Percentiles rank a stretch among this genome's conserved stretches.
These are phyloP conservation scores for Mycena haematopus DNA, from an alignment of 768 basidiomycete species.

Conservation along the genomic window DNA sequence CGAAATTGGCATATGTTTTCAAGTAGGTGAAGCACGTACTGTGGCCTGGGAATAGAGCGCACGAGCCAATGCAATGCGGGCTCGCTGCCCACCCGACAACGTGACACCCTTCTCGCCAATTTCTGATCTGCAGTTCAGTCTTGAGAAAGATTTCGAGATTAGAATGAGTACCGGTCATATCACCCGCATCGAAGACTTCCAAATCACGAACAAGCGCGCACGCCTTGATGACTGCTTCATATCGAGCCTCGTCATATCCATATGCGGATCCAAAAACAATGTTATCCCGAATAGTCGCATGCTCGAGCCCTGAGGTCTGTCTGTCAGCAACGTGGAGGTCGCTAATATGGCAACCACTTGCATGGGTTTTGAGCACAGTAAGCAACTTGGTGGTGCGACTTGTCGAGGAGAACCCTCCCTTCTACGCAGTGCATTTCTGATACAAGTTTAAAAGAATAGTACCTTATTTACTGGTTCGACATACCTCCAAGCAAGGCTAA, in stretches of 20 bases:
- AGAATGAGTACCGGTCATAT: constrained; percentile 64
- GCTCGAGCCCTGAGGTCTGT: constrained; percentile 66
- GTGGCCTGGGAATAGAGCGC: constrained; percentile 78
- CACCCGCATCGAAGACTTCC: constrained; percentile 74
- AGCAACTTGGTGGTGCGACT: constrained; percentile 65
- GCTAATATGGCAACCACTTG: constrained; percentile 34
- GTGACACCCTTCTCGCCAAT: constrained; percentile 86
- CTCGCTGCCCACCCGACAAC: constrained; percentile 75
- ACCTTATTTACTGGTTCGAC: constrained; percentile 24
- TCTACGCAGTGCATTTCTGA: constrained; percentile 65
- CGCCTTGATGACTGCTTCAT: constrained; percentile 70
- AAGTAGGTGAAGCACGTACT: constrained; percentile 37
- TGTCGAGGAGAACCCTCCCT: constrained; percentile 61
- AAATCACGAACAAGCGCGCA: constrained; percentile 80
- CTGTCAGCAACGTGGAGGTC: constrained; percentile 31
- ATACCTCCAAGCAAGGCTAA: constrained; percentile 71
- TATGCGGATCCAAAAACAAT: constrained; percentile 73
- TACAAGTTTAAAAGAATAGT: constrained; percentile 4
- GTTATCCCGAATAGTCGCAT: constrained; percentile 83
- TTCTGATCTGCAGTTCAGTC: constrained; percentile 42
- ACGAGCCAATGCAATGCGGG: constrained; percentile 77
- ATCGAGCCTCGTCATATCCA: constrained; percentile 68
- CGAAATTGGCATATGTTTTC: constrained; percentile 2
- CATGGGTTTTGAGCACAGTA: constrained; percentile 75
- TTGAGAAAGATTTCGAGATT: not conserved